These are phyloP conservation scores for Inonotus obliquus DNA, from an alignment of 1,284 basidiomycete species.

Conservation along the genomic window DNA sequence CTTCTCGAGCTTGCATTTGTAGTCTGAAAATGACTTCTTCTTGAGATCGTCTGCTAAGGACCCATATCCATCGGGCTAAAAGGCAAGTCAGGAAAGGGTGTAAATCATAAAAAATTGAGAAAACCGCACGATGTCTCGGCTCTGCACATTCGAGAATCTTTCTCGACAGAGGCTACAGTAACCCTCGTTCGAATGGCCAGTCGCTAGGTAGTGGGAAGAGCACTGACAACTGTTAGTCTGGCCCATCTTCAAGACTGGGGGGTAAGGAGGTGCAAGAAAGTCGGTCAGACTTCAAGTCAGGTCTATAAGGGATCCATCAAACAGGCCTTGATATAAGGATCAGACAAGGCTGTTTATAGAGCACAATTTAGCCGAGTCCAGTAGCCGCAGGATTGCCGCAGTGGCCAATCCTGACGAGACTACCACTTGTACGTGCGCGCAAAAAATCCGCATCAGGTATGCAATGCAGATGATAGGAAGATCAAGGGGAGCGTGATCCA, in stretches of 20 bases:
- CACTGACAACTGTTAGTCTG: slow-evolving; percentile 5
- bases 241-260: not conserved
- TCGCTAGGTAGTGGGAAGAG: slow-evolving; percentile 2
- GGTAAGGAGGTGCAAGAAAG: no score
- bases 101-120: not conserved
- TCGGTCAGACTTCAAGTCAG: not conserved
- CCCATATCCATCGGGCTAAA: not conserved
- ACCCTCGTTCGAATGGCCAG: slow-evolving; percentile 1
- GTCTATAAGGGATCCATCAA: not conserved
- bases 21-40: not conserved
- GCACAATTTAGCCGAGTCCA: no score
- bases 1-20: not conserved
- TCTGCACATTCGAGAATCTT: not conserved
- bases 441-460: no score
- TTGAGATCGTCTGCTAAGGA: not conserved
- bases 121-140: not conserved
- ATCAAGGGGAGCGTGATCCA: no score
- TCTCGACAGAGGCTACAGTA: not conserved
- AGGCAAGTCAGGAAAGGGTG: not conserved
- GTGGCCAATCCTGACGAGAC: no score
- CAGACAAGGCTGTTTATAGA: not conserved
- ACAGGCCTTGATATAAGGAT: not conserved
- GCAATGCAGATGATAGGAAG: no score
- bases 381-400: no score
- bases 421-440: no score